Evolutionary conservation across 1,284 basidiomycete genomes (phyloP).

Genomic region (Ustilago nuda): DNA sequence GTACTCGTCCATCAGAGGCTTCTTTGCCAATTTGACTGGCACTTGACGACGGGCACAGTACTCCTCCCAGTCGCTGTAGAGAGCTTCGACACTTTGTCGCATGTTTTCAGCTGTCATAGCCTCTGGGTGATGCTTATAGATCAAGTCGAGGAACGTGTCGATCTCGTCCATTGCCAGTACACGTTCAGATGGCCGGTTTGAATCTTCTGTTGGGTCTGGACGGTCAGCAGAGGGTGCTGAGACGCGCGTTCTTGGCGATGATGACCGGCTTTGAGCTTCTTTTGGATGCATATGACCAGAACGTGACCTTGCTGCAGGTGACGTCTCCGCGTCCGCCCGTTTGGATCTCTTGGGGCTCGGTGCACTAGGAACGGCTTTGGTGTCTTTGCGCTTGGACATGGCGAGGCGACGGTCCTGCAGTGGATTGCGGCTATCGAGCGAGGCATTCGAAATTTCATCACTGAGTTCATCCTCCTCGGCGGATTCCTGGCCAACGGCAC

Average conservation of each 20-base stretch:
- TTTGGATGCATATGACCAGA: not conserved
- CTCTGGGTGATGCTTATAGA: slow-evolving; percentile 48
- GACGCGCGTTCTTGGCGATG: slow-evolving; percentile 17
- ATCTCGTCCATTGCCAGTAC: slow-evolving; percentile 31
- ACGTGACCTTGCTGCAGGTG: not conserved
- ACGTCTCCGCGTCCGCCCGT: not conserved
- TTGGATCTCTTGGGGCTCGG: slow-evolving; percentile 26
- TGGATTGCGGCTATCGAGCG: not conserved
- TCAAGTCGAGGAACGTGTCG: slow-evolving; percentile 41
- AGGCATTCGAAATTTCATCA: slow-evolving; percentile 17
- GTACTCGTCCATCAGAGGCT: slow-evolving; percentile 53
- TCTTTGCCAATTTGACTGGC: slow-evolving; percentile 30
- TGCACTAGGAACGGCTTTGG: not conserved
- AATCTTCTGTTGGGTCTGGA: not conserved
- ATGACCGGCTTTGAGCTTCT: slow-evolving; percentile 11
- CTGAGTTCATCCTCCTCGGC: slow-evolving; percentile 43
- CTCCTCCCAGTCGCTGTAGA: slow-evolving; percentile 39
- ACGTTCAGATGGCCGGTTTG: slow-evolving; percentile 5
- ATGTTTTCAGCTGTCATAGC: slow-evolving; percentile 47
- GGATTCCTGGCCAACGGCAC: slow-evolving; percentile 2
- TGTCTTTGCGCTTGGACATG: slow-evolving; percentile 20
- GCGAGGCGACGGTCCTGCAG: not conserved
- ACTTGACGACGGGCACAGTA: slow-evolving; percentile 34
- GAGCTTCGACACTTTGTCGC: slow-evolving; percentile 45
- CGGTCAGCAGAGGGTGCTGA: not conserved